Base-by-base conservation (phyloP, 176 grass and related monocot genomes). In the Carex littledalei region DNA sequence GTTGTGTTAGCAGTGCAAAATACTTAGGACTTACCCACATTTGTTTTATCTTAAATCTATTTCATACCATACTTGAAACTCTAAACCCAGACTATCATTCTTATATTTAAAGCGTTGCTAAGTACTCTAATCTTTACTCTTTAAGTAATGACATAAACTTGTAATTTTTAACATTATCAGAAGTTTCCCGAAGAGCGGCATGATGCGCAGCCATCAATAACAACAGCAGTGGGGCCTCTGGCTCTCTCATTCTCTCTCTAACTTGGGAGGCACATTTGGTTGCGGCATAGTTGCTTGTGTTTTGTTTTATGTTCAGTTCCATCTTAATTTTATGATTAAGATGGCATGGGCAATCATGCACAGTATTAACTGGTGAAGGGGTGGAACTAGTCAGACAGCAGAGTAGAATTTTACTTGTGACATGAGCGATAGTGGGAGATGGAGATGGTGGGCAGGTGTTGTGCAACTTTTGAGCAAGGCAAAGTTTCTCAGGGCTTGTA, bases 161-260 rank as follows among this genome's bases (percentile, higher is more conserved):
- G 82, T 14, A 35, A 86, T 50, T 67, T 34, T 47, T 49, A 78
- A 54, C 22, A 80, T 78, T 55, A 88, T 80, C 93, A 95, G 93
- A 90, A 94, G 58, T 17, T 65, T 81, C 26, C 61, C 91, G n/a
- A 88, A 88, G 88, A 92, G 88, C 88, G 90, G 91, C 73, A 89
- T 87, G 37, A 87, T 87, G 41, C 96, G 93, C 85, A 99, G 82
- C 88, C 86, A 90, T 84, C 90, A 90, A 91, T 93, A 81, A 95
- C 67, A 57, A 73, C 60, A 32, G 75, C 60, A 81, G 86, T 77
- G 8, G 87, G 88, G 89, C 89, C 65, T 67, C 35, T 80, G 85
- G 84, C 58, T 78, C 50, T 63, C 60, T 71, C 37, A 16, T 37
- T 71, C 35, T 70, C 67, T 71, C 21, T 67, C 59, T 22, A 67